Evolutionary conservation across 1,284 basidiomycete genomes (phyloP).

Genomic region (Microstroma glucosiphilum): DNA sequence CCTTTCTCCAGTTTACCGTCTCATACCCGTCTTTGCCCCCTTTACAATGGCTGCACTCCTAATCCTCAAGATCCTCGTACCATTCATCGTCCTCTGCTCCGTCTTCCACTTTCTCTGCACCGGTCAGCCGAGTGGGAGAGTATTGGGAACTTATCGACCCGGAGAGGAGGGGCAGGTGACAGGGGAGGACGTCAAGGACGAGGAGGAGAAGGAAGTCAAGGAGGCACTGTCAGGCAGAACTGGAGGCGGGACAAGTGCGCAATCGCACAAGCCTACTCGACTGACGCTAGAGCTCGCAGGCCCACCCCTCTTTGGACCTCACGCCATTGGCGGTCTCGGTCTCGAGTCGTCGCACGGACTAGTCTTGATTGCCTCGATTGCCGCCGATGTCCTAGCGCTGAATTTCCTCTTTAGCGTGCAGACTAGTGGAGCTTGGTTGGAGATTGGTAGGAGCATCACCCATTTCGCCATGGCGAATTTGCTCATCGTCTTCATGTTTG

Average conservation of each 20-base stretch:
- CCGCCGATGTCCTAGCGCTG: conserved; percentile 56
- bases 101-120: conserved; percentile 52
- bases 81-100: conserved; percentile 64
- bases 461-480: conserved; percentile 80
- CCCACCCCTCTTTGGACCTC: conserved; percentile 23
- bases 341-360: conserved; percentile 21
- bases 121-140: neutral
- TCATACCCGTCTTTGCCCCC: conserved; percentile 78
- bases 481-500: conserved; percentile 46
- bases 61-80: conserved; percentile 59
- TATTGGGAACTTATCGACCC: neutral
- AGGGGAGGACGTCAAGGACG: neutral
- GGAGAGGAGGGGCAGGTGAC: neutral
- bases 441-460: conserved; percentile 80
- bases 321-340: conserved; percentile 31
- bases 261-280: neutral
- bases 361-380: conserved; percentile 36
- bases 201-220: neutral
- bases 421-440: conserved; percentile 75
- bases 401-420: conserved; percentile 77
- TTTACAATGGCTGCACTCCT: conserved; percentile 65
- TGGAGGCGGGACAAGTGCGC: neutral
- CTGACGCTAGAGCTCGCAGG: conserved; percentile 11
- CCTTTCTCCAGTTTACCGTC: conserved; percentile 77
- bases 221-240: neutral